Conservation (phyloP, 2,329 filamentous ascomycete species). For the Sporothrix mexicana region DNA sequence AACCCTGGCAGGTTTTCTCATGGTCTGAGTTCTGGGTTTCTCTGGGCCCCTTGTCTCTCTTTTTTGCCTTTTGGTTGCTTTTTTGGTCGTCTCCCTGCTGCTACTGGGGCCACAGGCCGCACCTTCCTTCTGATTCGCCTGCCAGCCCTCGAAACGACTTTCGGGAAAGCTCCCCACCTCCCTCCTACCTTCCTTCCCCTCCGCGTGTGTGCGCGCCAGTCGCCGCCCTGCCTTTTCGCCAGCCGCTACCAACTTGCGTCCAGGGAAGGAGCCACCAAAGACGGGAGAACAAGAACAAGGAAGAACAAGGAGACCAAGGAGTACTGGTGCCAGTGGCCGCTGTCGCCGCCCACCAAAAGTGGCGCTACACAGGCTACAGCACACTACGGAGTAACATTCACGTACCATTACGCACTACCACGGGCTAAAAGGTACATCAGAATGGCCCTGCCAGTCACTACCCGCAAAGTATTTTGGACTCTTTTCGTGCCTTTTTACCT, state of each 20-base stretch:
- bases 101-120: background rate
- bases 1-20: conserved; percentile 16
- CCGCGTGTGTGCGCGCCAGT: conserved; percentile 11
- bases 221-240: conserved; percentile 5
- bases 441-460: background rate
- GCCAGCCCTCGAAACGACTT: conserved; percentile 29
- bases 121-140: conserved; percentile 29
- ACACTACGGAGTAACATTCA: conserved; percentile 25
- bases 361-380: conserved; percentile 22
- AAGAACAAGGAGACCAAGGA: no score
- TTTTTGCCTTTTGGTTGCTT: conserved; percentile 3
- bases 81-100: background rate
- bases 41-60: conserved; percentile 11
- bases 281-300: no score
- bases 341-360: conserved; percentile 16
- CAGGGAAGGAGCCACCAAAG: no score
- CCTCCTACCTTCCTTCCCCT: background rate
- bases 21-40: conserved; percentile 2
- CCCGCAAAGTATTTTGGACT: background rate
- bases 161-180: conserved; percentile 9
- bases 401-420: conserved; percentile 22
- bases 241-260: conserved; percentile 14
- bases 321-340: background rate
- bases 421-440: conserved; percentile 16
- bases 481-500: conserved; percentile 15